Conservation (phyloP, 2,329 filamentous ascomycete genomes). For the Trichophyton verrucosum region DNA sequence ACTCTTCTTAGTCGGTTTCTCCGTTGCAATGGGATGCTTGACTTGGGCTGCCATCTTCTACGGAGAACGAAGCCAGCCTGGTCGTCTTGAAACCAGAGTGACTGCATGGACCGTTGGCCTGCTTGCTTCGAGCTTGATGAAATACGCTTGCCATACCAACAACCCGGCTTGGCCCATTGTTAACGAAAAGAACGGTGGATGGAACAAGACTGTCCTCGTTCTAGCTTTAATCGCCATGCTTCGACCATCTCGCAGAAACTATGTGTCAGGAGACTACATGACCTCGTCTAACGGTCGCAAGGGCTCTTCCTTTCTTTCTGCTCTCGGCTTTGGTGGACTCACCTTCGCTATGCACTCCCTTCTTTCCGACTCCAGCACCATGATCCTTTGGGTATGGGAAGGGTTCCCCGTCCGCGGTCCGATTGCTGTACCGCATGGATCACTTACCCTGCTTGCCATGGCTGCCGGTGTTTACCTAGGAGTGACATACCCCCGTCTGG, state of each 20-base stretch:
- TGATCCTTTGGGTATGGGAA: conserved; percentile 98
- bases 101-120: conserved; percentile 71
- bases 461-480: conserved; percentile 64
- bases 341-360: conserved; percentile 86
- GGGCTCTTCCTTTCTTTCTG: conserved; percentile 59
- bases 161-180: conserved; percentile 96
- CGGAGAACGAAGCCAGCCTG: conserved; percentile 60
- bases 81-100: conserved; percentile 67
- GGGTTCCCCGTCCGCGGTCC: conserved; percentile 86
- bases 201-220: conserved; percentile 71
- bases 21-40: conserved; percentile 65
- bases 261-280: conserved; percentile 39
- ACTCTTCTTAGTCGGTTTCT: conserved; percentile 69
- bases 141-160: conserved; percentile 88
- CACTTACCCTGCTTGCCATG: conserved; percentile 78
- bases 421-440: conserved; percentile 77
- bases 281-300: conserved; percentile 42
- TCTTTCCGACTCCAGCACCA: conserved; percentile 92
- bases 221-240: conserved; percentile 65
- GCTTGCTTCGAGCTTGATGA: conserved; percentile 72
- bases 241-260: conserved; percentile 57
- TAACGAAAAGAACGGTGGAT: conserved; percentile 78
- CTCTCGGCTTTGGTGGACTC: conserved; percentile 66
- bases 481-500: conserved; percentile 57
- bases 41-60: conserved; percentile 75